These are phyloP conservation scores for Desmodesmus armatus DNA, from an alignment of 139 green algal genomes.

Conservation along the genomic window DNA sequence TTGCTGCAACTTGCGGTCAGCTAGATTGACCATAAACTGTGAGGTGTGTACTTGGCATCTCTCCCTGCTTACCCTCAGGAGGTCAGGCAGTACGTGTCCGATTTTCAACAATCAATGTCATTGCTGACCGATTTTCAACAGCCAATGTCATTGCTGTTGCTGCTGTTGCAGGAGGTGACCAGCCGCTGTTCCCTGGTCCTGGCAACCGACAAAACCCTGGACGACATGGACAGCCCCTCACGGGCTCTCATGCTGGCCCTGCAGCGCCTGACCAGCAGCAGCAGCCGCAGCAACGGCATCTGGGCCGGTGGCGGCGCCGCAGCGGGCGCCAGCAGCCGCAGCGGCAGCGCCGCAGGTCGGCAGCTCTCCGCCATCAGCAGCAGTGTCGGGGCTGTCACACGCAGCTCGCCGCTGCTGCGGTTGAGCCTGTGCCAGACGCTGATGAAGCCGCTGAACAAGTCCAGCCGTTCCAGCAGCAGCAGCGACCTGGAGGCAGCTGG, in stretches of 20 bases:
- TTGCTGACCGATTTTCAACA: no score
- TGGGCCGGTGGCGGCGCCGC: neutral
- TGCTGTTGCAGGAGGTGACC: neutral
- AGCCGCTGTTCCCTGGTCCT: neutral
- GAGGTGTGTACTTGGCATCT: no score
- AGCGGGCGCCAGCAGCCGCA: neutral
- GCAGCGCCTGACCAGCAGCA: neutral
- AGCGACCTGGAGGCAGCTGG: neutral
- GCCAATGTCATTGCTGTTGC: neutral
- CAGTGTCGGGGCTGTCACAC: neutral
- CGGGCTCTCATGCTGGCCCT: constrained; percentile 2
- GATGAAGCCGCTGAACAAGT: neutral
- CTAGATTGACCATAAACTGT: no score
- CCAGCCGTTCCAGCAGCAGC: neutral
- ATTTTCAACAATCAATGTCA: no score
- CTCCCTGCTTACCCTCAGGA: no score
- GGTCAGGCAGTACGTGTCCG: no score
- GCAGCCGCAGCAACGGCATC: neutral
- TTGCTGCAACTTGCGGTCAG: no score
- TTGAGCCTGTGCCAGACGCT: constrained; percentile 39
- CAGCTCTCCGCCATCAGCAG: constrained; percentile 2
- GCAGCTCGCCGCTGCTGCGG: constrained; percentile 25
- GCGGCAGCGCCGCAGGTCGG: neutral
- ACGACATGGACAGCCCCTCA: constrained; percentile 21
- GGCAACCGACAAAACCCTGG: constrained; percentile 36